These are phyloP conservation scores for Quercus phellos DNA, from an alignment of 331 rosid species.

Conservation along the genomic window DNA sequence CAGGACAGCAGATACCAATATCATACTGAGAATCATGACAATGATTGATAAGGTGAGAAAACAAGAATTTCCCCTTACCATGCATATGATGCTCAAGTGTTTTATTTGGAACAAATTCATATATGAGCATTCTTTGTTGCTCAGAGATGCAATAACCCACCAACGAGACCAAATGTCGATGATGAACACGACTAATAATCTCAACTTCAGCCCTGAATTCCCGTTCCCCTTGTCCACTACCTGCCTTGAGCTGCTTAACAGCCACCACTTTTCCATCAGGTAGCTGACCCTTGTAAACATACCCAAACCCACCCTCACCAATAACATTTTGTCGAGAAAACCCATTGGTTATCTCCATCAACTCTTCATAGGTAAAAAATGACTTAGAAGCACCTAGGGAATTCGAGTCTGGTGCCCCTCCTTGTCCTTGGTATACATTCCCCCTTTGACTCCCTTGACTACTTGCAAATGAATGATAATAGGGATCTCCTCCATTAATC, in stretches of 20 bases:
- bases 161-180: conserved; percentile 78
- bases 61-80: conserved; percentile 26
- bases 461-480: conserved; percentile 19
- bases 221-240: conserved; percentile 92
- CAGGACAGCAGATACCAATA: conserved; percentile 13
- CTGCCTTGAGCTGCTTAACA: conserved; percentile 74
- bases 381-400: conserved; percentile 29
- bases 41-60: not conserved
- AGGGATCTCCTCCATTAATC: conserved; percentile 26
- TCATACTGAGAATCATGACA: not conserved
- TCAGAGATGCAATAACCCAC: conserved; percentile 83
- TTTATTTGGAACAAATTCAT: conserved; percentile 82
- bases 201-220: conserved; percentile 93
- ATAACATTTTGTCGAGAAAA: conserved; percentile 63
- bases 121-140: conserved; percentile 65
- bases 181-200: conserved; percentile 84
- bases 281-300: conserved; percentile 71
- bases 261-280: conserved; percentile 74
- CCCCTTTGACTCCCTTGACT: conserved; percentile 38
- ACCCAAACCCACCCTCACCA: conserved; percentile 94
- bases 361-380: conserved; percentile 58
- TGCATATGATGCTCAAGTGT: conserved; percentile 89
- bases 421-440: conserved; percentile 10
- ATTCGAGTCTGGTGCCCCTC: conserved; percentile 33
- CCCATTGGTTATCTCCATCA: conserved; percentile 58